Conservation (phyloP, 1,139 yeast genomes). For the Yamadazyma sp. region DNA sequence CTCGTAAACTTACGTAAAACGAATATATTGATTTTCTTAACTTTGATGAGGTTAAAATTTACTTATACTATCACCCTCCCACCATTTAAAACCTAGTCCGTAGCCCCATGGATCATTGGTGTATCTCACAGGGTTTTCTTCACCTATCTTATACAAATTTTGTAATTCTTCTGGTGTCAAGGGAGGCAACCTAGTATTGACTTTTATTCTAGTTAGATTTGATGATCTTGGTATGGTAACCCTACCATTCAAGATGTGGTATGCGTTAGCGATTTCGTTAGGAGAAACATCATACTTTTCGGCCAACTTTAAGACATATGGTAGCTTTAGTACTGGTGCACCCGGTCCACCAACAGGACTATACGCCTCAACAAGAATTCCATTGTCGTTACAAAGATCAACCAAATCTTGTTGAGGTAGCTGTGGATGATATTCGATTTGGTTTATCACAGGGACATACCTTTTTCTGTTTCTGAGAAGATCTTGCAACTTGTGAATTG, state of each 20-base stretch:
- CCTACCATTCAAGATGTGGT: constrained; percentile 37
- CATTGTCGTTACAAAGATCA: constrained; percentile 33
- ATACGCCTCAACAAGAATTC: constrained; percentile 62
- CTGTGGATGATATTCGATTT: constrained; percentile 50
- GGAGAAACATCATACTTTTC: constrained; percentile 32
- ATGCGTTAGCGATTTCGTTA: constrained; percentile 38
- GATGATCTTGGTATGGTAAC: constrained; percentile 36
- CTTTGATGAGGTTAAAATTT: background rate
- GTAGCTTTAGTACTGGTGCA: constrained; percentile 39
- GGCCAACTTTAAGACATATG: constrained; percentile 39
- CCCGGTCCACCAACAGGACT: constrained; percentile 75
- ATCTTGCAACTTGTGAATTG: constrained; percentile 36
- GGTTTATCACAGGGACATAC: constrained; percentile 37
- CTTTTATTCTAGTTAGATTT: constrained; percentile 37
- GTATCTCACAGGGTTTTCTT: constrained; percentile 38
- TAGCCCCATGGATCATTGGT: constrained; percentile 37
- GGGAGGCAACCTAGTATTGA: constrained; percentile 33
- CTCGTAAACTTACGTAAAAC: constrained; percentile 1
- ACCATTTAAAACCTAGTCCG: constrained; percentile 38
- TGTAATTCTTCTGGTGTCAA: constrained; percentile 44
- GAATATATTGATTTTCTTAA: background rate
- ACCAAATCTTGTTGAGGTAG: constrained; percentile 39
- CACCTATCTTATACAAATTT: constrained; percentile 43
- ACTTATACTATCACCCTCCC: constrained; percentile 27
- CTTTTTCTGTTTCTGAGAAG: constrained; percentile 27